phyloP scores from a whole-genome alignment of 2,329 filamentous ascomycete genomes.

The Pestalotiopsis sp. region DNA sequence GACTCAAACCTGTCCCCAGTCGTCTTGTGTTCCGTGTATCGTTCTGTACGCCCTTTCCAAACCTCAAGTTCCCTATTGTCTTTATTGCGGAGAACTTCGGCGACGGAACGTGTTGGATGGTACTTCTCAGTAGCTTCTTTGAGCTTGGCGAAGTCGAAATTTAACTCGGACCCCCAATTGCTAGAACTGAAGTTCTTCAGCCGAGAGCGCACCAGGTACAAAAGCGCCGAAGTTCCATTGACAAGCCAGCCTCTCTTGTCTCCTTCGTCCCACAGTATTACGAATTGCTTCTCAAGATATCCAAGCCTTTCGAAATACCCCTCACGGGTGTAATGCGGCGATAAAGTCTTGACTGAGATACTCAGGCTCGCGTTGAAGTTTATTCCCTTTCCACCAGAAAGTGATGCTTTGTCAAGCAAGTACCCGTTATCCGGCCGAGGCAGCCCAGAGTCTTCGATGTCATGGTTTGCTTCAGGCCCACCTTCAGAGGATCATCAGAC shows the following conservation, averaged over 20 bases:
- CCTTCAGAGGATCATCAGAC: too few species aligned
- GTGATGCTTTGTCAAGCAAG: constrained; percentile 26
- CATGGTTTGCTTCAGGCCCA: too few species aligned
- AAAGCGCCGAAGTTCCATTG: constrained; percentile 36
- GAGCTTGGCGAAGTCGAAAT: constrained; percentile 26
- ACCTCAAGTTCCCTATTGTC: too few species aligned
- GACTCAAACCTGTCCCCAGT: too few species aligned
- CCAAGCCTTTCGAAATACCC: constrained; percentile 28
- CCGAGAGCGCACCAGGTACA: constrained; percentile 37
- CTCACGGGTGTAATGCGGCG: constrained; percentile 20
- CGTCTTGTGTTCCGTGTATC: too few species aligned
- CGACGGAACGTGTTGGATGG: not conserved
- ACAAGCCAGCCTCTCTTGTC: constrained; percentile 38
- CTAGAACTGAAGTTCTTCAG: constrained; percentile 19
- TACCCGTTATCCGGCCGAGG: constrained; percentile 13
- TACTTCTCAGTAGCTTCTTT: constrained; percentile 18
- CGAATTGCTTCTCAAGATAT: constrained; percentile 30
- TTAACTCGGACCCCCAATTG: constrained; percentile 21
- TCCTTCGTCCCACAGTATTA: constrained; percentile 36
- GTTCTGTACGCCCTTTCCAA: too few species aligned
- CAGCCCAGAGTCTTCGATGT: constrained; percentile 9
- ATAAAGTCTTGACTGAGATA: constrained; percentile 26
- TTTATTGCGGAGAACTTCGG: too few species aligned
- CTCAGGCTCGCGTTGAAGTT: constrained; percentile 19
- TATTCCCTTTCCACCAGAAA: constrained; percentile 28